Conservation (phyloP, 352 stramenopile genomes). For the Phytopythium helicoides region DNA sequence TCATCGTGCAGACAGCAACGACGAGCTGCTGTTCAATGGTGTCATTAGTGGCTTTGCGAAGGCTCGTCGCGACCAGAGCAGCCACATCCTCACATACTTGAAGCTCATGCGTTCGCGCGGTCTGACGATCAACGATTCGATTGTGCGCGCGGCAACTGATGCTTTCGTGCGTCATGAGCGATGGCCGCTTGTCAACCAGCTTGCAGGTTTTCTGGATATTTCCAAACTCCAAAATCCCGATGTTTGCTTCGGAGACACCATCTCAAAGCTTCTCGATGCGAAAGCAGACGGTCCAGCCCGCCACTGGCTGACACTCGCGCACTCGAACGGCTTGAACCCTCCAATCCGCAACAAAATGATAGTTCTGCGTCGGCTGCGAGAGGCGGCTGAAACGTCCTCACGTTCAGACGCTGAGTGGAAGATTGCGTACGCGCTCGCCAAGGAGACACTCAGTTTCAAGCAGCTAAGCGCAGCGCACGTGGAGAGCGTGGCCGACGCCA, state of each 20-base stretch:
- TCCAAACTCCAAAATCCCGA: constrained; percentile 50
- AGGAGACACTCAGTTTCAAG: constrained; percentile 70
- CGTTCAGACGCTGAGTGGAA: constrained; percentile 43
- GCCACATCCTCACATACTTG: constrained; percentile 62
- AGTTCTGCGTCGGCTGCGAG: constrained; percentile 32
- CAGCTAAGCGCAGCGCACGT: constrained; percentile 61
- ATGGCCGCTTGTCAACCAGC: constrained; percentile 46
- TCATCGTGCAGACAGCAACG: constrained; percentile 60
- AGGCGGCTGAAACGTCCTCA: constrained; percentile 3
- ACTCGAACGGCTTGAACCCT: constrained; percentile 44
- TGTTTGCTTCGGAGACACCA: constrained; percentile 63
- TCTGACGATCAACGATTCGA: constrained; percentile 69
- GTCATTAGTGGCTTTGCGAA: constrained; percentile 82
- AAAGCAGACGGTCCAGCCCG: constrained; percentile 46
- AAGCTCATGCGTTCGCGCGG: constrained; percentile 41
- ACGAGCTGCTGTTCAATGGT: constrained; percentile 71
- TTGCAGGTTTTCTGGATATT: constrained; percentile 52
- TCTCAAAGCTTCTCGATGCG: constrained; percentile 76
- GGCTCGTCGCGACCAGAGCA: constrained; percentile 62
- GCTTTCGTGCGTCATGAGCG: constrained; percentile 64
- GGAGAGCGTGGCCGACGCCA: constrained; percentile 65
- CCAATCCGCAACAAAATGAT: constrained; percentile 70
- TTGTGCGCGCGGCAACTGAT: constrained; percentile 70
- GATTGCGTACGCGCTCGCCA: constrained; percentile 69
- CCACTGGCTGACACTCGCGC: constrained; percentile 53